Evolutionary conservation across 73 alveolate species (phyloP).

Genomic region (Tetrahymena malaccensis): DNA sequence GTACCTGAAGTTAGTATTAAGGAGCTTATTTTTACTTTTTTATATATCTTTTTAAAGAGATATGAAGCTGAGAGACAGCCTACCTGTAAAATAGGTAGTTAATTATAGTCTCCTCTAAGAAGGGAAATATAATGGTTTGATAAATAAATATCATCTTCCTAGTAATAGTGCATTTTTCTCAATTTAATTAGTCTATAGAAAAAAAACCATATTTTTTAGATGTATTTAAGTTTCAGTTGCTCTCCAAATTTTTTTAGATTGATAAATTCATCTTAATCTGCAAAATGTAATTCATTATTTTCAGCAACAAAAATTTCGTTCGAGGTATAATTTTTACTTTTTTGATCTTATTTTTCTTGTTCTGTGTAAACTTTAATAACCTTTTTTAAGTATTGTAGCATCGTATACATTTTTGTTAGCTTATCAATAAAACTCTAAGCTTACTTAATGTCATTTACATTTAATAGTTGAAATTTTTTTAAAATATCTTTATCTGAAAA

Average conservation of each 20-base stretch:
- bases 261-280: neutral
- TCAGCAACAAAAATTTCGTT: neutral
- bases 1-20: conserved; percentile 93
- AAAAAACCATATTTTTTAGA: neutral
- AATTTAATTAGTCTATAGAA: neutral
- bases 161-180: neutral
- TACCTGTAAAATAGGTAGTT: neutral
- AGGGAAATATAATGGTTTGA: neutral
- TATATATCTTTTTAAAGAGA: neutral
- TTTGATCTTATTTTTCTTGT: neutral
- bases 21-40: conserved; percentile 2
- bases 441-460: neutral
- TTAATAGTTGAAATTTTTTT: neutral
- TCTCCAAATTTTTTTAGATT: neutral
- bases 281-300: neutral
- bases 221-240: neutral
- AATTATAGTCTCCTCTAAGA: neutral
- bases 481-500: neutral
- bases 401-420: neutral
- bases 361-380: neutral
- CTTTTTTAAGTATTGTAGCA: neutral
- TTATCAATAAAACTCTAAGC: neutral
- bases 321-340: neutral
- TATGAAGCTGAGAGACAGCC: neutral
- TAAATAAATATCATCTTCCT: neutral